Conservation (phyloP, 495 filamentous ascomycete genomes). For the Annulohypoxylon stygium region DNA sequence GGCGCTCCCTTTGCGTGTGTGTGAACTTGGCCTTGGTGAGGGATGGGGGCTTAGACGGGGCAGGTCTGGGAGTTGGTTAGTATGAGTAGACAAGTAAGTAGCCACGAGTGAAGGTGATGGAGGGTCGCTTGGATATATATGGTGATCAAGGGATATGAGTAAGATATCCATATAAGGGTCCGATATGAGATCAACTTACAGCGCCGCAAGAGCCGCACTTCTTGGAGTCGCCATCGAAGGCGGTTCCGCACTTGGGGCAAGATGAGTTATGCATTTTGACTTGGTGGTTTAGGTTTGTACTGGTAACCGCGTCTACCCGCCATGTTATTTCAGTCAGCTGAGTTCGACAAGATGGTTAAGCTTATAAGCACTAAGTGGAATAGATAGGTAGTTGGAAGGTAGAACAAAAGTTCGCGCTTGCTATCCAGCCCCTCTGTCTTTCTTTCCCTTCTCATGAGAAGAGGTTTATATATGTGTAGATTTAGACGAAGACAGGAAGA, state of each 20-base stretch:
- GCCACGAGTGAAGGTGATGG: neutral
- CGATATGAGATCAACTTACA: constrained; percentile 52
- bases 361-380: constrained; percentile 17
- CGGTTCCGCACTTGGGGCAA: constrained; percentile 66
- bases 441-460: neutral
- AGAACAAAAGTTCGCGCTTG: neutral
- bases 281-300: neutral
- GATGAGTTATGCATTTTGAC: constrained; percentile 58
- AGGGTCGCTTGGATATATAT: neutral
- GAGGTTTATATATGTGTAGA: neutral
- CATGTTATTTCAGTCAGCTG: constrained; percentile 1
- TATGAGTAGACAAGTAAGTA: neutral
- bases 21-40: constrained; percentile 11
- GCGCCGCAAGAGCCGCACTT: constrained; percentile 63
- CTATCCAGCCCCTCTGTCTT: neutral
- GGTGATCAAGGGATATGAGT: neutral
- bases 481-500: neutral
- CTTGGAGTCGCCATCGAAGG: constrained; percentile 57
- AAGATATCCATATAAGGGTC: neutral
- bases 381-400: neutral
- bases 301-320: neutral
- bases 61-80: constrained; percentile 45
- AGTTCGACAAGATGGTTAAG: neutral
- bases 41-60: constrained; percentile 44
- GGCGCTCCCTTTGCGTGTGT: neutral